These are phyloP conservation scores for Nigrospora sphaerica DNA, from an alignment of 2,329 filamentous ascomycete genomes.

Conservation along the genomic window DNA sequence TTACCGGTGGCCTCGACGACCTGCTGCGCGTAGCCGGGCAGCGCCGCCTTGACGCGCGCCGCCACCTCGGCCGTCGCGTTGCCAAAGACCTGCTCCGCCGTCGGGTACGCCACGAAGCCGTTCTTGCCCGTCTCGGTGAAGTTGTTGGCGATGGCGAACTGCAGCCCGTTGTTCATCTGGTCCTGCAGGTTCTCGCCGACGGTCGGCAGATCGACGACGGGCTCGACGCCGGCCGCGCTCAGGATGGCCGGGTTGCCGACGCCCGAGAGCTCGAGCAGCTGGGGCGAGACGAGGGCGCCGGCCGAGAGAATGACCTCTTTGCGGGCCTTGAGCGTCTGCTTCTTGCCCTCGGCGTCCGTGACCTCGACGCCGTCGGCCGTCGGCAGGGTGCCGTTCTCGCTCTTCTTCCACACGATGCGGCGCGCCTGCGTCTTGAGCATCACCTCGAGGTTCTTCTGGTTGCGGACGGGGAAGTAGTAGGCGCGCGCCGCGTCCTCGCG, in stretches of 20 bases:
- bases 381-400: constrained; percentile 1
- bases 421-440: constrained; percentile 33
- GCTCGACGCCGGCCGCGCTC: constrained; percentile 22
- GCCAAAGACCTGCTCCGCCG: constrained; percentile 4
- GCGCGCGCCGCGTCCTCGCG: constrained; percentile 38
- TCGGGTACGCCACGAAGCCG: constrained; percentile 5
- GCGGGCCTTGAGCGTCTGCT: constrained; percentile 5
- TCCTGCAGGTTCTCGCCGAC: constrained; percentile 34
- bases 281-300: constrained; percentile 18
- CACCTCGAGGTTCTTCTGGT: constrained; percentile 32
- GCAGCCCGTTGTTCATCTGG: constrained; percentile 18
- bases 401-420: constrained; percentile 26
- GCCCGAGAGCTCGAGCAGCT: constrained; percentile 11
- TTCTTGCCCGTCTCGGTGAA: constrained; percentile 2
- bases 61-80: background rate
- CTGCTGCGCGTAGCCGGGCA: constrained; percentile 2
- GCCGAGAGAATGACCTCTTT: constrained; percentile 27
- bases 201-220: constrained; percentile 25
- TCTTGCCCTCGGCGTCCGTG: constrained; percentile 13
- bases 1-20: constrained; percentile 4
- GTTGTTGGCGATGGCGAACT: constrained; percentile 23
- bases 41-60: constrained; percentile 1
- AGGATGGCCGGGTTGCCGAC: constrained; percentile 27
- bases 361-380: constrained; percentile 22
- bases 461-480: constrained; percentile 35